phyloP scores from a whole-genome alignment of 495 filamentous ascomycete genomes.

The Penicillium maclennaniae region DNA sequence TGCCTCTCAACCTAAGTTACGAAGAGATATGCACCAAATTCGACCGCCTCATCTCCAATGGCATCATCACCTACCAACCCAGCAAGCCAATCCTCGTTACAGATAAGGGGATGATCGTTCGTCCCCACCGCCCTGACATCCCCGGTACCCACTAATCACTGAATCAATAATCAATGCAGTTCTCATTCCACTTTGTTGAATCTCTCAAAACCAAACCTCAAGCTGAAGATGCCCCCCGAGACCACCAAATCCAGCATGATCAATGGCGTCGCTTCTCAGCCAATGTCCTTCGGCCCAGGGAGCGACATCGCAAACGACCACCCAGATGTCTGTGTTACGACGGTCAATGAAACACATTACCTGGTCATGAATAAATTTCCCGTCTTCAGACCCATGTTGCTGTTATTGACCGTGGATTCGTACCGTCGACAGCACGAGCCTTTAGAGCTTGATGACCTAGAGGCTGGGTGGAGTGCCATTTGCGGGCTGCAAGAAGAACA shows the following conservation, averaged over 20 bases:
- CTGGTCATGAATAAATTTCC: conserved; percentile 40
- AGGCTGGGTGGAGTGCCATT: conserved; percentile 19
- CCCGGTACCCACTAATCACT: neutral
- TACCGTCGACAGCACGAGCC: conserved; percentile 32
- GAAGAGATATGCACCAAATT: conserved; percentile 17
- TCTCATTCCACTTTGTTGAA: conserved; percentile 11
- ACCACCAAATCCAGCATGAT: neutral
- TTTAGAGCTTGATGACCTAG: conserved; percentile 17
- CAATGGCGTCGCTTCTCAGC: neutral
- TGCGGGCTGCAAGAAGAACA: conserved; percentile 13
- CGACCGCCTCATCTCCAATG: conserved; percentile 10
- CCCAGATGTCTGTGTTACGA: conserved; percentile 11
- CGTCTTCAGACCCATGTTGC: conserved; percentile 35
- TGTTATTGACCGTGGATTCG: conserved; percentile 38
- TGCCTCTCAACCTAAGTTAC: conserved; percentile 12
- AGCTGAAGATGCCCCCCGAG: conserved; percentile 3
- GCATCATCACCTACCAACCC: conserved; percentile 11
- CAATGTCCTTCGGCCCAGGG: conserved; percentile 8
- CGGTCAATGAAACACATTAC: conserved; percentile 25
- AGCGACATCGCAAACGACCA: conserved; percentile 15
- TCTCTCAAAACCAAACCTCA: conserved; percentile 8
- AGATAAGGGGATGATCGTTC: conserved; percentile 13
- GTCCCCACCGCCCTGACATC: neutral
- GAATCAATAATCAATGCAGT: neutral
- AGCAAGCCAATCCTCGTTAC: conserved; percentile 6